Conservation (phyloP, 306 rosid genomes). For the Quercus variabilis region DNA sequence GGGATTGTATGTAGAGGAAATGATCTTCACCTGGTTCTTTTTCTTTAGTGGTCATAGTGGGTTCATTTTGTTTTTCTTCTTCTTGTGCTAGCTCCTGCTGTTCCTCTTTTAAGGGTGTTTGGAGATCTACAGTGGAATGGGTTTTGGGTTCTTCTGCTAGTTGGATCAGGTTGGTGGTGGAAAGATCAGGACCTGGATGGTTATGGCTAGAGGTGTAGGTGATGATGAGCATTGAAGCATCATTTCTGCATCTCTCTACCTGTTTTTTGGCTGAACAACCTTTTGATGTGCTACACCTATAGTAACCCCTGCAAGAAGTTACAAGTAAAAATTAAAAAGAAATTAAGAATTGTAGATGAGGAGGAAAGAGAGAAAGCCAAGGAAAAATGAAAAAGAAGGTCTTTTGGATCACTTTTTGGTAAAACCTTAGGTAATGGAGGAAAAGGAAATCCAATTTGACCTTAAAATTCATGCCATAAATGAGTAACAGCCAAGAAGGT, state of each 20-base stretch:
- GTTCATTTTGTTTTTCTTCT: constrained; percentile 10
- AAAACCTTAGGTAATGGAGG: not conserved
- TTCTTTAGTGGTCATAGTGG: not conserved
- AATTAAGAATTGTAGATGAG: constrained; percentile 3
- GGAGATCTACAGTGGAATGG: constrained; percentile 29
- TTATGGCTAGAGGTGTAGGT: constrained; percentile 78
- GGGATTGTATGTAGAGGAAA: constrained; percentile 52
- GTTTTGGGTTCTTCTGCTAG: constrained; percentile 26
- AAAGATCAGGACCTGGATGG: constrained; percentile 63
- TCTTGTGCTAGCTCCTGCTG: constrained; percentile 24
- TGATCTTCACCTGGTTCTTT: constrained; percentile 29
- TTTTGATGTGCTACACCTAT: constrained; percentile 82
- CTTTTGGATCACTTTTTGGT: not conserved
- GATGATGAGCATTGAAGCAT: constrained; percentile 75
- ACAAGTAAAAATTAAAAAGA: not conserved
- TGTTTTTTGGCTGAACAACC: constrained; percentile 96
- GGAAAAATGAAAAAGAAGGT: not conserved
- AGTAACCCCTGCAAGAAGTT: constrained; percentile 63
- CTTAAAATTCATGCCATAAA: not conserved
- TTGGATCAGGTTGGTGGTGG: constrained; percentile 29
- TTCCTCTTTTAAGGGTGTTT: constrained; percentile 26
- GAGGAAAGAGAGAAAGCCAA: not conserved
- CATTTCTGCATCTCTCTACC: constrained; percentile 87
- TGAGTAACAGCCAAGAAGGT: not conserved
- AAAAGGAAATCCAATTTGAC: not conserved